phyloP scores from a whole-genome alignment of 163 green algal genomes.

The Trebouxiophyceae sp. region DNA sequence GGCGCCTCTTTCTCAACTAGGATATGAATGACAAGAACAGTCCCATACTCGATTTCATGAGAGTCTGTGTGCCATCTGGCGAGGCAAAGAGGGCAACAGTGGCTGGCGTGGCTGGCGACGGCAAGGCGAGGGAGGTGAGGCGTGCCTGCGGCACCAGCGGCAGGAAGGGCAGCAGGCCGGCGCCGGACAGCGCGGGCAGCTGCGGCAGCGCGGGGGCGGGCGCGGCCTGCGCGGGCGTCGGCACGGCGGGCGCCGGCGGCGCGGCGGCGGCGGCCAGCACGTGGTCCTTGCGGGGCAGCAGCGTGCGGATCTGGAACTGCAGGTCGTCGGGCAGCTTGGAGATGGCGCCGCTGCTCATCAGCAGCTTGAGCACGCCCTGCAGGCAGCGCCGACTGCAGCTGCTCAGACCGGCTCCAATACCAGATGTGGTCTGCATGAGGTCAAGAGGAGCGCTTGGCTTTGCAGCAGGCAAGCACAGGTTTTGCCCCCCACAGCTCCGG shows the following conservation, averaged over 20 bases:
- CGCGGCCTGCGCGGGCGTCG: neutral
- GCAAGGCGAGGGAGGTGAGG: too few species aligned
- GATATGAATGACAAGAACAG: too few species aligned
- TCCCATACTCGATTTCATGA: too few species aligned
- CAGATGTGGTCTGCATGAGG: neutral
- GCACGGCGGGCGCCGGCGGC: neutral
- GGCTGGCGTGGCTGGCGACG: too few species aligned
- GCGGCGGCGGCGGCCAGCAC: too few species aligned
- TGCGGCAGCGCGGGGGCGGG: neutral
- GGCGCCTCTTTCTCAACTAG: too few species aligned
- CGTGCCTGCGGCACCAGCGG: too few species aligned
- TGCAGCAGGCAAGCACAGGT: neutral
- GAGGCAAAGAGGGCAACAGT: too few species aligned
- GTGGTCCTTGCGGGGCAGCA: constrained; percentile 8
- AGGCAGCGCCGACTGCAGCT: too few species aligned
- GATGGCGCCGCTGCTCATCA: constrained; percentile 5
- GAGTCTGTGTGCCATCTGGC: too few species aligned
- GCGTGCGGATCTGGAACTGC: constrained; percentile 16
- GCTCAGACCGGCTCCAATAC: neutral
- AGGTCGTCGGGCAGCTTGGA: constrained; percentile 10
- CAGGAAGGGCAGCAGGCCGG: too few species aligned
- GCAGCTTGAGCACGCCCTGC: constrained; percentile 13
- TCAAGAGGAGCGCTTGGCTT: neutral
- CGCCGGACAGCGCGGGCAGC: too few species aligned
- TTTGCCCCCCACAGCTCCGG: neutral